Conservation (phyloP, 2,329 filamentous ascomycete species). For the Cryphonectria naterciae region DNA sequence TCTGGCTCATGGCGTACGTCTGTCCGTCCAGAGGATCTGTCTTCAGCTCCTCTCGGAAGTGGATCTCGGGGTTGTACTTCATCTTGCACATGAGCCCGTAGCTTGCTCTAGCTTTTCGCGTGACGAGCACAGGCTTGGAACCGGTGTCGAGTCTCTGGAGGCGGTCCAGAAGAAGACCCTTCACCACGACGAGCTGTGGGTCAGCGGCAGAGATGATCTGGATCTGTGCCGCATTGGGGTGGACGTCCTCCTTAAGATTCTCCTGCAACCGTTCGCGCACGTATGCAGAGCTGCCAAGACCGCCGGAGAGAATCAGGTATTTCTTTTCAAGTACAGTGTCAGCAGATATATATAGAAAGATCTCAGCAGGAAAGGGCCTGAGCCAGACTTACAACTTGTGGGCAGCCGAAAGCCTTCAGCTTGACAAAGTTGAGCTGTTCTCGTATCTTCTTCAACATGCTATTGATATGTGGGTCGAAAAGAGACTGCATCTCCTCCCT, state of each 20-base stretch:
- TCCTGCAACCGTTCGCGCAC: slow-evolving; percentile 48
- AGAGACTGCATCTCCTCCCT: slow-evolving; percentile 49
- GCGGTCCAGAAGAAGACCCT: slow-evolving; percentile 55
- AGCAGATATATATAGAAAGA: not conserved
- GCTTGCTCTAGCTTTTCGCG: slow-evolving; percentile 46
- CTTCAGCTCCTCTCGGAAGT: slow-evolving; percentile 42
- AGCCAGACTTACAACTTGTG: slow-evolving; percentile 40
- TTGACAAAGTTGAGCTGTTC: slow-evolving; percentile 47
- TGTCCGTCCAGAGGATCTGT: slow-evolving; percentile 41
- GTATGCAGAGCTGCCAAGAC: slow-evolving; percentile 51
- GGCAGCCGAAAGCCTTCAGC: slow-evolving; percentile 35
- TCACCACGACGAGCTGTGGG: slow-evolving; percentile 59
- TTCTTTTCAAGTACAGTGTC: slow-evolving; percentile 35
- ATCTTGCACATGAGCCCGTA: slow-evolving; percentile 47
- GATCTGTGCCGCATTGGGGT: slow-evolving; percentile 42
- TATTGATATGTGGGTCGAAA: slow-evolving; percentile 47
- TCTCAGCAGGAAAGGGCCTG: not conserved
- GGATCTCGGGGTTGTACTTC: slow-evolving; percentile 41
- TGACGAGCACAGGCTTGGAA: slow-evolving; percentile 46
- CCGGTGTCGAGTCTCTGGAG: slow-evolving; percentile 51
- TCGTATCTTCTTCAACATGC: slow-evolving; percentile 44
- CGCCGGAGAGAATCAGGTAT: slow-evolving; percentile 50
- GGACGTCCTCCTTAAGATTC: slow-evolving; percentile 39
- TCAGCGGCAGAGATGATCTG: slow-evolving; percentile 51
- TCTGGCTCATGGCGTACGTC: slow-evolving; percentile 46